These are phyloP conservation scores for Malassezia dermatis DNA, from an alignment of 1,284 basidiomycete genomes.

Conservation along the genomic window DNA sequence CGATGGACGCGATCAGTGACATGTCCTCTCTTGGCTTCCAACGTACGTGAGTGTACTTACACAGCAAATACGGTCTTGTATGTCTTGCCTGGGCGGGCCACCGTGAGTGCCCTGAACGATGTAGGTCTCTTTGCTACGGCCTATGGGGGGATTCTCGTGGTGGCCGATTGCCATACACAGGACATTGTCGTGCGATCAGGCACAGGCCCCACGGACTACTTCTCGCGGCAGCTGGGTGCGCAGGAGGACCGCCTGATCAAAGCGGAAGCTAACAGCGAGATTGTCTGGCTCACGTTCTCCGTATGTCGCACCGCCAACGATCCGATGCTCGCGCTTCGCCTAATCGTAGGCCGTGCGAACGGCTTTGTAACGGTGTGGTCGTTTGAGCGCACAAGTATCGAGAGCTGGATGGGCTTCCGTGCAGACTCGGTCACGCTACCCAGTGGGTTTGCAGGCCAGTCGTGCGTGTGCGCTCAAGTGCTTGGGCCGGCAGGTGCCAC, in stretches of 20 bases:
- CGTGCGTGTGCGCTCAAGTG: conserved; percentile 15
- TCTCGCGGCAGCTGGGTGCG: conserved; percentile 12
- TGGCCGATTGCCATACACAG: conserved; percentile 32
- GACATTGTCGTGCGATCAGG: conserved; percentile 39
- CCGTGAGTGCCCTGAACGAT: conserved; percentile 26
- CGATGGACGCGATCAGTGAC: conserved; percentile 22
- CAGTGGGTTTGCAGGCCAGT: neutral
- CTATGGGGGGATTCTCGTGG: conserved; percentile 30
- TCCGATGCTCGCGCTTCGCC: conserved; percentile 28
- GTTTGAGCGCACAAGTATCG: conserved; percentile 22
- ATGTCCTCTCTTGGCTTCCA: conserved; percentile 34
- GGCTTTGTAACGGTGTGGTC: conserved; percentile 37
- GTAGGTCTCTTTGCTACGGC: conserved; percentile 39
- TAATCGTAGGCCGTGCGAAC: conserved; percentile 29
- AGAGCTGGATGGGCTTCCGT: conserved; percentile 29
- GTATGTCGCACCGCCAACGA: conserved; percentile 29
- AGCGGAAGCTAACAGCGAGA: conserved; percentile 27
- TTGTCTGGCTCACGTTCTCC: conserved; percentile 26
- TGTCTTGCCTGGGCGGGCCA: conserved; percentile 28
- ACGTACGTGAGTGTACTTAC: conserved; percentile 3
- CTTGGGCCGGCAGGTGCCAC: conserved; percentile 25
- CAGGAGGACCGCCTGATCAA: conserved; percentile 23
- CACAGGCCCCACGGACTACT: conserved; percentile 21
- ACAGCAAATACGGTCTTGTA: conserved; percentile 29
- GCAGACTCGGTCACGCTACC: conserved; percentile 2